Evolutionary conservation across 345 rosid species (phyloP), one percentile per base, ranked within the genome.

Genomic region (Ceriops zippeliana): DNA sequence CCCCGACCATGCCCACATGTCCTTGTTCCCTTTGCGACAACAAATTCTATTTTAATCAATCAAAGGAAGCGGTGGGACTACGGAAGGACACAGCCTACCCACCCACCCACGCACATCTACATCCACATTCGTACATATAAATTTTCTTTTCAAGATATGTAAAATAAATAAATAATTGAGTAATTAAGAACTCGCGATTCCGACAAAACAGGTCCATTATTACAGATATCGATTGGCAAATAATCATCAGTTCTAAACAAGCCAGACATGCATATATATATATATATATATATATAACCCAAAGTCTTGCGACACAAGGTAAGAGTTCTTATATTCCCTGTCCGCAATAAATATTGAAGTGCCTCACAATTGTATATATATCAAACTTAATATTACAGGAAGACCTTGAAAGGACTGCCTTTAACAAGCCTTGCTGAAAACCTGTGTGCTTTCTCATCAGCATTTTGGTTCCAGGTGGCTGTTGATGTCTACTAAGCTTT

Each of bases 1-100:
- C 82, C 84, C 82, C 82, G 46, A 79, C 76, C 83, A 65, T 66
- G 85, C 90, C 49, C 17, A 83, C 91, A 85, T 86, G 93, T 61
- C 66, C 35, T 65, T 84, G 90, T 77, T 83, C 78, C 83, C 86
- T 73, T 62, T 22, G 61, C 70, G 63, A 51, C 71, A 62, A 65
- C 77, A 62, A 64, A 66, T 52, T 42, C 66, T 22, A 22, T 22
- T 24, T 52, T n/a, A 10, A 52, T 52, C 24, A 52, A 20, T 20
- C 2, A 5, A 20, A 3, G 24, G 20, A n/a, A 7, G 22, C 10
- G 17, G 57, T n/a, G 1, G 7, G 57, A 6, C 20, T 52, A 52
- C 17, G 57, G 38, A 35, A 35, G 10, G 10, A 35, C 7, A 6
- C 38, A 35, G 4, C 46, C 16, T 4, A 38, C 13, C 37, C 37